Conservation (phyloP, 441 rosid genomes). For the Biscutella laevigata region DNA sequence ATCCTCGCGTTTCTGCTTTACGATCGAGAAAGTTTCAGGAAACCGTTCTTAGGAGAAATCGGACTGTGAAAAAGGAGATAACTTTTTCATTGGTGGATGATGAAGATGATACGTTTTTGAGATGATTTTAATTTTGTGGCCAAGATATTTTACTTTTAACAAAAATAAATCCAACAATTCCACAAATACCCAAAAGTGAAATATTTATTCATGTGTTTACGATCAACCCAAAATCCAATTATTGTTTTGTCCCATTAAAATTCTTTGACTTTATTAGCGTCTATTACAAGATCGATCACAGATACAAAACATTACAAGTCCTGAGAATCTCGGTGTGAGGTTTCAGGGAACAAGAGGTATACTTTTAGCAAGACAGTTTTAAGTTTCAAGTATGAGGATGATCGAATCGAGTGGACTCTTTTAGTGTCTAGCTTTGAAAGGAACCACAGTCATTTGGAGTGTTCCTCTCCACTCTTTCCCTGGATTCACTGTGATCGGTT, state of each 20-base stretch:
- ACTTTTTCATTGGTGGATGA: slow-evolving; percentile 14
- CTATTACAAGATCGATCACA: no score
- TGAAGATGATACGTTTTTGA: background rate
- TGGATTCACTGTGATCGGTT: slow-evolving; percentile 65
- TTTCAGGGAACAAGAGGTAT: no score
- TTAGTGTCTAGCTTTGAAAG: slow-evolving; percentile 59
- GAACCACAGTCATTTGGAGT: slow-evolving; percentile 58
- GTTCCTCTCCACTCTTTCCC: slow-evolving; percentile 86
- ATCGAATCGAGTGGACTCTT: slow-evolving; percentile 22
- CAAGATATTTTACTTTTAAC: background rate
- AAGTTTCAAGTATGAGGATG: background rate
- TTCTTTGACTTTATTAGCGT: no score
- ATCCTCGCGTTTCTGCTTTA: background rate
- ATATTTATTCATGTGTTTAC: no score
- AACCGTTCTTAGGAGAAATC: background rate
- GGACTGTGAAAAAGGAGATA: background rate
- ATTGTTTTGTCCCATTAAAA: no score
- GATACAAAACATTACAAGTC: no score
- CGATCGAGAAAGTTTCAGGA: background rate
- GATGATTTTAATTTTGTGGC: slow-evolving; percentile 22
- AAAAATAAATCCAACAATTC: no score
- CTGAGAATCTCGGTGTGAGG: no score
- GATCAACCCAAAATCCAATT: no score
- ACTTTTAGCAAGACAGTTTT: no score
- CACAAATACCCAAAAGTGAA: no score